Percentiles rank a stretch among this genome's conserved stretches.
These are phyloP conservation scores for Micractinium conductrix DNA, from an alignment of 139 green algal species.

Conservation along the genomic window DNA sequence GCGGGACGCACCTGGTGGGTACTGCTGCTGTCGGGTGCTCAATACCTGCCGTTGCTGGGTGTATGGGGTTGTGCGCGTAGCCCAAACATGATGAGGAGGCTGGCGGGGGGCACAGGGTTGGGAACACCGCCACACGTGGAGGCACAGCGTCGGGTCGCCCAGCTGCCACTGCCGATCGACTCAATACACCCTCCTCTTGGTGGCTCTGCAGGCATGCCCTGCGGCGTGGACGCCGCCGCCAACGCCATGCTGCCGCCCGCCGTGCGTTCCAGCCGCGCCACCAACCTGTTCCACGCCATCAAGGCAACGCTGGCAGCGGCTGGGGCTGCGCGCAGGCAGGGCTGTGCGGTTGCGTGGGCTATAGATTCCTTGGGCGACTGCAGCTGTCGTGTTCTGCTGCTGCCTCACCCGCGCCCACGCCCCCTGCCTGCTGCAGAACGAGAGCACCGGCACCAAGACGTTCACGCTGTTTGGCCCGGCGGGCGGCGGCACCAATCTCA, in stretches of 20 bases:
- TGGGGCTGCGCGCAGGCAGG: too few relatives aligned
- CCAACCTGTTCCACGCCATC: slow-evolving; percentile 49
- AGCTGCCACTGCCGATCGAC: too few relatives aligned
- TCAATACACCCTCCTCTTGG: too few relatives aligned
- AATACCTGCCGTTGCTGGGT: not conserved
- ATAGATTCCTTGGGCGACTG: too few relatives aligned
- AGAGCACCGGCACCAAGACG: slow-evolving; percentile 56
- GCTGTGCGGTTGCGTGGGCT: too few relatives aligned
- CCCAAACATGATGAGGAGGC: too few relatives aligned
- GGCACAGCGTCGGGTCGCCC: too few relatives aligned
- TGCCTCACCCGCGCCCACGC: too few relatives aligned
- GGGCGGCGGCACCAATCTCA: slow-evolving; percentile 45
- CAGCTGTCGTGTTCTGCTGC: too few relatives aligned
- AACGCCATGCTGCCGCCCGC: slow-evolving; percentile 44
- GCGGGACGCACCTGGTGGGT: slow-evolving; percentile 14
- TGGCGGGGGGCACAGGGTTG: too few relatives aligned
- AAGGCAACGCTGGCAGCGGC: slow-evolving; percentile 12
- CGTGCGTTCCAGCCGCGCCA: slow-evolving; percentile 41
- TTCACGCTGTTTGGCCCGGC: slow-evolving; percentile 52
- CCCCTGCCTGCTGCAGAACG: slow-evolving; percentile 27
- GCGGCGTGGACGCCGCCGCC: slow-evolving; percentile 25
- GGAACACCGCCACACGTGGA: too few relatives aligned
- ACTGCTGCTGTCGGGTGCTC: not conserved
- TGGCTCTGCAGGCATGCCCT: slow-evolving; percentile 43
- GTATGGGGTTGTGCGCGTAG: too few relatives aligned